Conservation (phyloP, 164 flowering plant genomes). For the Saururus chinensis region DNA sequence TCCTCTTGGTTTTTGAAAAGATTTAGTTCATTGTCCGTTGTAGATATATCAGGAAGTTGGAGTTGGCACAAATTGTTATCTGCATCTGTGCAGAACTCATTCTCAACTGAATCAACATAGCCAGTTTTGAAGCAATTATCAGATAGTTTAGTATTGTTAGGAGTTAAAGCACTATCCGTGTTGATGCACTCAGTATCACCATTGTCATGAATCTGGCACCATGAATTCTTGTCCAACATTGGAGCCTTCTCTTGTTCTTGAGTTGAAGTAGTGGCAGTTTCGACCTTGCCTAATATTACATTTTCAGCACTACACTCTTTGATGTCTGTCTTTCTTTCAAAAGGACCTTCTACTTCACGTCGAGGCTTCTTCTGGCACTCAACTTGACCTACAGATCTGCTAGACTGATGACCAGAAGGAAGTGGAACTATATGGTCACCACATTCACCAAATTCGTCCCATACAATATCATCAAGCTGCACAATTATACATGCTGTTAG, state of each 20-base stretch:
- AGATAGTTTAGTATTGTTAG: slow-evolving; percentile 26
- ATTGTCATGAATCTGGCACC: slow-evolving; percentile 33
- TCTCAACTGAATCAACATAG: slow-evolving; percentile 16
- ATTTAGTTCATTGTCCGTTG: slow-evolving; percentile 35
- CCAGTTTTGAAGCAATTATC: slow-evolving; percentile 25
- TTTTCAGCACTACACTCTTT: slow-evolving; percentile 9
- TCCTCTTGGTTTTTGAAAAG: slow-evolving; percentile 35
- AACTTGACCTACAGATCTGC: slow-evolving; percentile 11
- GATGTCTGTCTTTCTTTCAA: slow-evolving; percentile 13
- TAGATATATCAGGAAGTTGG: slow-evolving; percentile 33
- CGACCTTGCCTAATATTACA: slow-evolving; percentile 21
- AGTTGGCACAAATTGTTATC: slow-evolving; percentile 28
- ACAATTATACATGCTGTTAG: slow-evolving; percentile 4
- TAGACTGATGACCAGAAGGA: slow-evolving; percentile 14
- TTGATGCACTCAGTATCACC: slow-evolving; percentile 24
- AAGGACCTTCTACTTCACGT: slow-evolving; percentile 18
- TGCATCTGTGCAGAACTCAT: slow-evolving; percentile 17
- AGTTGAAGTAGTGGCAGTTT: slow-evolving; percentile 6
- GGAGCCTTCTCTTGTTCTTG: slow-evolving; percentile 14
- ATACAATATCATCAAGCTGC: slow-evolving; percentile 63
- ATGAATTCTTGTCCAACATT: slow-evolving; percentile 39
- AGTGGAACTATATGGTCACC: slow-evolving; percentile 79
- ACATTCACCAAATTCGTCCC: slow-evolving; percentile 51
- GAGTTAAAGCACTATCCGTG: slow-evolving; percentile 20
- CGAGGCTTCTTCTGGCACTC: slow-evolving; percentile 35